phyloP scores from a whole-genome alignment of 805 yeast genomes.

The Nakazawaea ambrosiae region DNA sequence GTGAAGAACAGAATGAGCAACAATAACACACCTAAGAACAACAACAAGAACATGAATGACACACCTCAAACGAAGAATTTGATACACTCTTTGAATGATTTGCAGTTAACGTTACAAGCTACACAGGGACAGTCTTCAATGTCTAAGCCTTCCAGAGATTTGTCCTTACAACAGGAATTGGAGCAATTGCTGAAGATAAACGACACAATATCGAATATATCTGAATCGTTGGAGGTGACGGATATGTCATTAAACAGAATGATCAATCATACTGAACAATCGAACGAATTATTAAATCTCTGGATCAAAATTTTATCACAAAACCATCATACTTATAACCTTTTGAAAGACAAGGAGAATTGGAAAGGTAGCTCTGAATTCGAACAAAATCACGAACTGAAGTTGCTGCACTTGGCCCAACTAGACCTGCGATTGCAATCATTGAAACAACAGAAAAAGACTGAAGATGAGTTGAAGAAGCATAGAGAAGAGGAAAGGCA shows the following conservation, averaged over 20 bases:
- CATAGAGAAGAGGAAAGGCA: conserved; percentile 13
- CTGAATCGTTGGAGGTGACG: conserved; percentile 23
- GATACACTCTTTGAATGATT: conserved; percentile 1
- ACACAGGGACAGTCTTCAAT: conserved; percentile 1
- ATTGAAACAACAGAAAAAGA: conserved; percentile 8
- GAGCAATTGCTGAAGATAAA: conserved; percentile 27
- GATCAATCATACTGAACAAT: conserved; percentile 36
- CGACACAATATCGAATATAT: conserved; percentile 23
- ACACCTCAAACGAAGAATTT: conserved; percentile 6
- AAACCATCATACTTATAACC: conserved; percentile 44
- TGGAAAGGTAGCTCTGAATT: conserved; percentile 29
- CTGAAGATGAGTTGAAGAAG: conserved; percentile 3
- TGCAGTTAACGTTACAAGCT: conserved; percentile 3
- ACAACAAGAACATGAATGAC: background rate
- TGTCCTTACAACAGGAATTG: conserved; percentile 20
- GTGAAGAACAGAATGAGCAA: background rate
- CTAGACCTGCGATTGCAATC: conserved; percentile 12
- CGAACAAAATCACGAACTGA: conserved; percentile 16
- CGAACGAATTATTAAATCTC: conserved; percentile 44
- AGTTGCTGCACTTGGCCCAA: conserved; percentile 3
- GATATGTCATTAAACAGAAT: conserved; percentile 25
- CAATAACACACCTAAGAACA: background rate
- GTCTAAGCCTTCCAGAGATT: conserved; percentile 1
- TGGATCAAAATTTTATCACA: conserved; percentile 61
- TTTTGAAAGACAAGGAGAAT: conserved; percentile 33